Percentiles rank a stretch among this genome's conserved stretches.
phyloP scores from a whole-genome alignment of 192 early-diverging fungal species.

The Mortierella hygrophila region DNA sequence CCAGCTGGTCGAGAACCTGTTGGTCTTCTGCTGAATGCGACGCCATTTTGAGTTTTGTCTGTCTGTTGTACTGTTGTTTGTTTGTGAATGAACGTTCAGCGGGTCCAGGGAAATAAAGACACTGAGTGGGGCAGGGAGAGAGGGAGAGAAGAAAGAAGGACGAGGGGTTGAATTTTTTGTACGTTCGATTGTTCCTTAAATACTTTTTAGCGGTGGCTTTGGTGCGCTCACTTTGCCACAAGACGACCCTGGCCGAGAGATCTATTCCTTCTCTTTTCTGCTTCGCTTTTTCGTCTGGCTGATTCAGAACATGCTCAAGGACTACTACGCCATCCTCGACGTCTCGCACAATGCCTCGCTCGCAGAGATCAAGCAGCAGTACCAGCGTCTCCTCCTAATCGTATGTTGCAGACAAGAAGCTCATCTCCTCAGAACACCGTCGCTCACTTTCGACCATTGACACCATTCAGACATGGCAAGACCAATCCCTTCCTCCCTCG shows the following conservation, averaged over 20 bases:
- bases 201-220: constrained; percentile 12
- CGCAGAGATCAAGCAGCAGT: constrained; percentile 65
- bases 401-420: constrained; percentile 30
- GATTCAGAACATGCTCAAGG: constrained; percentile 41
- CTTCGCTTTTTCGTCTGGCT: neutral
- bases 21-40: constrained; percentile 48
- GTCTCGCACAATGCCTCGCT: constrained; percentile 57
- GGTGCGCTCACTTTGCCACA: neutral
- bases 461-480: neutral
- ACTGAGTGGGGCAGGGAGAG: neutral
- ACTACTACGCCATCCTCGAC: constrained; percentile 70
- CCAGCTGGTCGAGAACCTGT: constrained; percentile 69
- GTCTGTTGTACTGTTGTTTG: neutral
- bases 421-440: neutral
- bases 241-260: neutral
- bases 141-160: neutral
- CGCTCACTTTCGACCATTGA: neutral
- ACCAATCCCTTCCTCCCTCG: neutral
- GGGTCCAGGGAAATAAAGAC: neutral
- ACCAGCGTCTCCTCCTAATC: constrained; percentile 66
- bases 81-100: neutral
- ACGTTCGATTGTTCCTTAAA: neutral
- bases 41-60: constrained; percentile 13
- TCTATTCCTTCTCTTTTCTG: neutral
- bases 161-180: neutral